phyloP scores from a whole-genome alignment of 371 early-diverging fungal genomes.

The Umbelopsis sp. region DNA sequence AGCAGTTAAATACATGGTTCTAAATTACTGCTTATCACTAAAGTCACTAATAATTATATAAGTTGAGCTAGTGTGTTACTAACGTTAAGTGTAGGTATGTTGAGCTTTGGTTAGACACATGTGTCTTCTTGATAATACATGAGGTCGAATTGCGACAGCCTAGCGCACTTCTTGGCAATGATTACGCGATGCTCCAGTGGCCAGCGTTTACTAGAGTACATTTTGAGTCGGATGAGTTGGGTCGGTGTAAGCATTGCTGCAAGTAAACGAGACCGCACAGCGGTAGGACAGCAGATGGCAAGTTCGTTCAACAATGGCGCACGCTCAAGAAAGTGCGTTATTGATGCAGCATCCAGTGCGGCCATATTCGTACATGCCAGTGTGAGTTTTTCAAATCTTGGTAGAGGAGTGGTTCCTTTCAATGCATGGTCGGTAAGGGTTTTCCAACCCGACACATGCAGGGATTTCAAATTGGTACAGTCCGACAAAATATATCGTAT shows the following conservation, averaged over 20 bases:
- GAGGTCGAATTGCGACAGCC: not conserved
- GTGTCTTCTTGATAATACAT: constrained; percentile 2
- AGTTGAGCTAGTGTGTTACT: no score
- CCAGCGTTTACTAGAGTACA: not conserved
- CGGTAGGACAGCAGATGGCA: not conserved
- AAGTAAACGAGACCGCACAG: not conserved
- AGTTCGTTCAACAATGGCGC: not conserved
- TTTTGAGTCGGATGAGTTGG: not conserved
- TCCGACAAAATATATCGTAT: constrained; percentile 31
- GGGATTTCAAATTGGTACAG: constrained; percentile 33
- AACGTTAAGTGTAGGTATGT: no score
- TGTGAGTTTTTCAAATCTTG: not conserved
- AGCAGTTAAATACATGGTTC: no score
- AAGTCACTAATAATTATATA: no score
- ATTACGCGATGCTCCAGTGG: no score
- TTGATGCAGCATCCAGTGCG: constrained; percentile 3
- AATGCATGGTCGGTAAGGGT: constrained; percentile 42
- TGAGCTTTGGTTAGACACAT: not conserved
- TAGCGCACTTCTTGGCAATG: not conserved
- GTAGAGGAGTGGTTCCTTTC: not conserved
- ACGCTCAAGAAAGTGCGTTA: not conserved
- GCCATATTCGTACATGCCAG: not conserved
- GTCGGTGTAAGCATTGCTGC: not conserved
- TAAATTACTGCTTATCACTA: no score
- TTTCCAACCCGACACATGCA: constrained; percentile 34